Evolutionary conservation across 2,329 filamentous ascomycete genomes (phyloP), one percentile per base, ranked within the genome.

Genomic region (Xylaria sp.): DNA sequence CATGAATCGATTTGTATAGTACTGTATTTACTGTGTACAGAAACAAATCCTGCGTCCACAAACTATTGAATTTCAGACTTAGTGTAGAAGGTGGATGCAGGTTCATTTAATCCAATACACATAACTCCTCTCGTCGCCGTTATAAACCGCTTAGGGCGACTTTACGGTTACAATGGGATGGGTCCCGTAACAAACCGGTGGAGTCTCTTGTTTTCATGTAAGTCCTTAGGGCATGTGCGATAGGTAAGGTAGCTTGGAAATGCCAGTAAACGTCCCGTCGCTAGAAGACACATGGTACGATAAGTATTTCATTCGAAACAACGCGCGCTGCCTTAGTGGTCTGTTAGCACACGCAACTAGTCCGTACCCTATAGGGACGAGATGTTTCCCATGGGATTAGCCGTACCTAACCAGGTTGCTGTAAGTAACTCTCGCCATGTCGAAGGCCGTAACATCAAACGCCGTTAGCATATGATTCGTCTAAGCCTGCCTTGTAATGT

Each of bases 361-460:
- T 58, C 15, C 23, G 17, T 23, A 57, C 33, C 33, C 33, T 11
- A n/a, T 28, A 46, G 48, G 20, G 58, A 51, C 1, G 38, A 59
- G 44, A 54, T 66, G 40, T 61, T 49, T 61, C 48, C 48, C 11
- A 42, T 57, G 40, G 31, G 53, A 26, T 58, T 33, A 68, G 46
- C 61, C 49, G 44, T 49, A 46, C 36, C 53, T 11, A 13, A 20
- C 38, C 26, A 46, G 38, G 40, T 46, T 59, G 71, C 72, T 70
- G 66, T 66, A 69, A 74, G 60, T 48, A 63, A 56, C 49, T 77
- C 74, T 75, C 72, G 73, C 64, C 66, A 71, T 74, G 73, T 77
- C 63, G 73, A 72, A 77, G 66, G 73, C 67, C 77, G 75, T 75
- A 77, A 77, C 75, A 72, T 28, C 58, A 53, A 59, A 58, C 51